Evolutionary conservation across 176 grass and related monocot species (phyloP).

Genomic region (Thalia dealbata): DNA sequence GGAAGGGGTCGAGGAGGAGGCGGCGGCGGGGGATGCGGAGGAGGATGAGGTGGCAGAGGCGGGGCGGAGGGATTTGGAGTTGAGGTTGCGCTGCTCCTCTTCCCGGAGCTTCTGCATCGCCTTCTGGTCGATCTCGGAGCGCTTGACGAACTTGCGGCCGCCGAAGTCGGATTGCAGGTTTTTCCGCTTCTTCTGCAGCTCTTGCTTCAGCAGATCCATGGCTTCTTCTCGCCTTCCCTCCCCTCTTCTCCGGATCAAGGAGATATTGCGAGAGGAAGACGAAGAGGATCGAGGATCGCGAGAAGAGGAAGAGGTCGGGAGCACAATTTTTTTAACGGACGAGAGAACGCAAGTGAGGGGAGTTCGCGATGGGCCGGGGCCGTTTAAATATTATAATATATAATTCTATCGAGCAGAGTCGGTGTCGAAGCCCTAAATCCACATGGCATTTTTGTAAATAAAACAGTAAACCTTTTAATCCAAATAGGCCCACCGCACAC

Average conservation of each 20-base stretch:
- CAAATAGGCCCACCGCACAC: no score
- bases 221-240: background rate
- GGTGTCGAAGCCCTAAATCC: no score
- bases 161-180: slow-evolving; percentile 45
- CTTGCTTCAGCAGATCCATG: slow-evolving; percentile 73
- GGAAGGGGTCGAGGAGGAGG: background rate
- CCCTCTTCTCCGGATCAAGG: background rate
- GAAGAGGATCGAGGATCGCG: background rate
- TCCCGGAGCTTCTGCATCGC: slow-evolving; percentile 43
- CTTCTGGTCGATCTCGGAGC: slow-evolving; percentile 45
- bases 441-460: no score
- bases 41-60: background rate
- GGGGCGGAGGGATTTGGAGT: slow-evolving; percentile 21
- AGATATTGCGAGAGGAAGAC: background rate
- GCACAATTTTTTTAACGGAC: no score
- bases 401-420: no score
- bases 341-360: no score
- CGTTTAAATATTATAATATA: no score
- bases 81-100: slow-evolving; percentile 28
- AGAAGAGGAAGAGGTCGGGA: no score
- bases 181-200: slow-evolving; percentile 61
- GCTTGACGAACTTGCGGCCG: slow-evolving; percentile 40
- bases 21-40: background rate
- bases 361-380: no score
- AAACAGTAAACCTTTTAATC: no score